Conservation (phyloP, 2,329 filamentous ascomycete genomes). For the Dactylellina sp. region DNA sequence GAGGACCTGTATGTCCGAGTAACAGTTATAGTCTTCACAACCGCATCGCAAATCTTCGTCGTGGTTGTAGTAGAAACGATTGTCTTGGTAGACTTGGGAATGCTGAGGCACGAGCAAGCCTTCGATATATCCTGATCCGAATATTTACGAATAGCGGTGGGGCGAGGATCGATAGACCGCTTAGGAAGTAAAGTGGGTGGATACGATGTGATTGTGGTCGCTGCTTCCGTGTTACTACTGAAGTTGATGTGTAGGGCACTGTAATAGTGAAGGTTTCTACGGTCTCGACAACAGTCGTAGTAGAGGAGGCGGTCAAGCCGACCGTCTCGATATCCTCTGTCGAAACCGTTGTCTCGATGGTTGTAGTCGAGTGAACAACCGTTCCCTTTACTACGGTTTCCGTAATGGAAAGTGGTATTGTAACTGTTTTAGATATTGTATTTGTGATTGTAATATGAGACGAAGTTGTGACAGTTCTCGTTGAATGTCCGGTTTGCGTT, state of each 20-base stretch:
- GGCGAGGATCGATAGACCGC: not conserved
- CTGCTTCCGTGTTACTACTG: not conserved
- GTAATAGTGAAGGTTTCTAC: not conserved
- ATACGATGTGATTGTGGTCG: not conserved
- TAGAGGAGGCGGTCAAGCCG: constrained; percentile 1
- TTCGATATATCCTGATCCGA: not conserved
- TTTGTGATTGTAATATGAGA: constrained; percentile 5
- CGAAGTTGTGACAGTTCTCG: not conserved
- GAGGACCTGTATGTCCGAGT: not conserved
- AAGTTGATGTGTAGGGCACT: not conserved
- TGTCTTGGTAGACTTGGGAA: not conserved
- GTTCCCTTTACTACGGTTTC: not conserved
- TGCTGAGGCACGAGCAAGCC: not conserved
- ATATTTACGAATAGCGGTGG: not conserved
- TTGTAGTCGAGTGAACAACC: not conserved
- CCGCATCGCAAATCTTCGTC: not conserved
- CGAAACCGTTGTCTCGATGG: not conserved
- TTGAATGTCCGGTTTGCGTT: not conserved
- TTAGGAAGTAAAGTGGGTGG: not conserved
- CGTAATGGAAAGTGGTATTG: not conserved
- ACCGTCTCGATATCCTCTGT: not conserved
- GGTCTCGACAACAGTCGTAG: not conserved
- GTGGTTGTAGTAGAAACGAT: not conserved
- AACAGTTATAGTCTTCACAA: not conserved
- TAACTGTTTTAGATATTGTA: not conserved